A percentile compares a stretch with the other conserved stretches of the same genome.
Evolutionary conservation across 805 yeast genomes (phyloP).

Genomic region (Ogataea populi-albae): DNA sequence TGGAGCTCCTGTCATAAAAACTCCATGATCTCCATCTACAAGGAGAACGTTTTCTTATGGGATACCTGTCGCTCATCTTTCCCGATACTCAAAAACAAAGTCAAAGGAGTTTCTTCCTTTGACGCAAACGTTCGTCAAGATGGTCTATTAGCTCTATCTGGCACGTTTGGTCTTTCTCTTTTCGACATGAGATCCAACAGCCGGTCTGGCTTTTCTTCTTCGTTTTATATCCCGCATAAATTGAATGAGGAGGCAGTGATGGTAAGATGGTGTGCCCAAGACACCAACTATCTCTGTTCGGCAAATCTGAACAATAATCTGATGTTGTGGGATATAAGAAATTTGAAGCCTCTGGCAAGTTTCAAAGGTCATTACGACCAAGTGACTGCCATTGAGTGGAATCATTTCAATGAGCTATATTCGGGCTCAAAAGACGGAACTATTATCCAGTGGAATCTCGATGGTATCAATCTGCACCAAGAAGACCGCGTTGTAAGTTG

Average conservation of each 20-base stretch:
- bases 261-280: slow-evolving; percentile 62
- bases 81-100: slow-evolving; percentile 54
- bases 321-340: slow-evolving; percentile 75
- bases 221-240: slow-evolving; percentile 43
- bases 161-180: slow-evolving; percentile 70
- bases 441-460: slow-evolving; percentile 64
- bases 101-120: slow-evolving; percentile 49
- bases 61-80: slow-evolving; percentile 57
- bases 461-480: slow-evolving; percentile 8
- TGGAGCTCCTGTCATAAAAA: slow-evolving; percentile 44
- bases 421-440: slow-evolving; percentile 65
- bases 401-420: slow-evolving; percentile 36
- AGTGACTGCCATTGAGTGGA: slow-evolving; percentile 62
- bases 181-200: slow-evolving; percentile 61
- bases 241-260: slow-evolving; percentile 34
- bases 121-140: slow-evolving; percentile 46
- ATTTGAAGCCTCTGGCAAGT: slow-evolving; percentile 47
- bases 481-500: slow-evolving; percentile 30
- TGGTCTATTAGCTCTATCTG: slow-evolving; percentile 61
- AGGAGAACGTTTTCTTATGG: slow-evolving; percentile 74
- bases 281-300: slow-evolving; percentile 63
- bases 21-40: slow-evolving; percentile 59
- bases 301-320: slow-evolving; percentile 52
- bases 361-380: slow-evolving; percentile 55
- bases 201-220: slow-evolving; percentile 23